phyloP scores from a whole-genome alignment of 169 alveolate species.

The Cryptosporidium sp. region DNA sequence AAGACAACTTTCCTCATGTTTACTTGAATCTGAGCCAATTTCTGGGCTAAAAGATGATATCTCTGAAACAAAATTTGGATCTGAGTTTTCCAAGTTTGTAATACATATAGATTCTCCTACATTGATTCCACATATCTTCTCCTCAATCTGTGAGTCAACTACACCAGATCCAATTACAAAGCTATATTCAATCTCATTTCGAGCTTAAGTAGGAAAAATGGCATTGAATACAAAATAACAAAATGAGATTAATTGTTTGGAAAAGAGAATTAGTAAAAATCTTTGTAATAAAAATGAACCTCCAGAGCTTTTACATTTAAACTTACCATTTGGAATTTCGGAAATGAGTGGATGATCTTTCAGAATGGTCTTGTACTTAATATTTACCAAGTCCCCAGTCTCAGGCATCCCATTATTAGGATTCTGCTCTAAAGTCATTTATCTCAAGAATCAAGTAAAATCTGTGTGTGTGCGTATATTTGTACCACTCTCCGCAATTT shows the following conservation, averaged over 20 bases:
- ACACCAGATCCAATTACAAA: constrained; percentile 54
- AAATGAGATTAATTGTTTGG: background rate
- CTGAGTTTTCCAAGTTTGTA: background rate
- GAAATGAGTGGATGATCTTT: background rate
- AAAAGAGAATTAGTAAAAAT: background rate
- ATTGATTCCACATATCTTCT: constrained; percentile 5
- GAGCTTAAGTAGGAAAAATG: background rate
- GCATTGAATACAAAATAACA: background rate
- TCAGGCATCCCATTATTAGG: background rate
- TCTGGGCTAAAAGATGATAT: background rate
- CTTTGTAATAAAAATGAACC: background rate
- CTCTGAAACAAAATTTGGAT: background rate
- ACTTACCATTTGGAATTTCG: constrained; percentile 5
- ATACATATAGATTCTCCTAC: constrained; percentile 23
- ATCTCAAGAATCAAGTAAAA: background rate
- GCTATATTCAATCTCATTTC: constrained; percentile 22
- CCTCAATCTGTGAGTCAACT: constrained; percentile 12
- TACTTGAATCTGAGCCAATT: background rate
- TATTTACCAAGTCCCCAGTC: constrained; percentile 44
- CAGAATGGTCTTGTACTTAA: constrained; percentile 14
- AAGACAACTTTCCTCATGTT: background rate
- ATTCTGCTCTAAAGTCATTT: background rate
- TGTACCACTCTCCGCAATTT: background rate
- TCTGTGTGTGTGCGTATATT: background rate
- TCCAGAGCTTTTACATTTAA: background rate